Base-by-base conservation (phyloP, 179 eudicot species). In the Drosera spatulata region DNA sequence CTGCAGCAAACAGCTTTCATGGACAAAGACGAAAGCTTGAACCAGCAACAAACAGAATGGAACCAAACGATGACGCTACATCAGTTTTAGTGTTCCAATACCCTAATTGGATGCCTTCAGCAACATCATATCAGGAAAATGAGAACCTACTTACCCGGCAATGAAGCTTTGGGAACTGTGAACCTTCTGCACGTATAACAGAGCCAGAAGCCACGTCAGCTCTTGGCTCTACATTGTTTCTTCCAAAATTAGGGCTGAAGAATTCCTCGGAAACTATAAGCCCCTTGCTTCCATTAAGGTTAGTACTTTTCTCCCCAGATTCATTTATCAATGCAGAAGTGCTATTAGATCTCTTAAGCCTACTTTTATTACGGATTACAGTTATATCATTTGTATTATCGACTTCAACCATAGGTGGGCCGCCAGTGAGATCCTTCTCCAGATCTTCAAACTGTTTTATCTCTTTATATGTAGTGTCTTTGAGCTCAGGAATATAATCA, bases 261-360 rank as follows among this genome's bases (percentile, higher is more conserved):
- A 79, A 84, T 67, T 93, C 95, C 72, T 78, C 75, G 50, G 87
- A 70, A 63, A 86, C 82, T 50, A 86, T 55, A 55, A 86, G 69
- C 13, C 82, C 64, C 45, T 85, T 72, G 72, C 70, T 79, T 61
- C 62, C 75, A 56, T 73, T 66, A 22, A 59, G 15, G 66, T 65
- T 68, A 45, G 56, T 55, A 61, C 64, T 67, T 66, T 82, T 73
- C 56, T 69, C 73, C 64, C 59, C 65, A 43, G 71, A 55, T 52
- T 80, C 76, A 67, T 69, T 61, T 65, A 53, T 80, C 73, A 86
- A 70, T 73, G 78, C 93, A 64, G 88, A 85, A 62, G 95, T 80
- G 68, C 99, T 93, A 68, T 79, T 86, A 61, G 99, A 86, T 71
- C 83, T 78, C 74, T 69, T 86, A 56, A 85, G 80, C 73, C 70